Evolutionary conservation across 345 rosid species (phyloP).

Genomic region (Salix exigua): DNA sequence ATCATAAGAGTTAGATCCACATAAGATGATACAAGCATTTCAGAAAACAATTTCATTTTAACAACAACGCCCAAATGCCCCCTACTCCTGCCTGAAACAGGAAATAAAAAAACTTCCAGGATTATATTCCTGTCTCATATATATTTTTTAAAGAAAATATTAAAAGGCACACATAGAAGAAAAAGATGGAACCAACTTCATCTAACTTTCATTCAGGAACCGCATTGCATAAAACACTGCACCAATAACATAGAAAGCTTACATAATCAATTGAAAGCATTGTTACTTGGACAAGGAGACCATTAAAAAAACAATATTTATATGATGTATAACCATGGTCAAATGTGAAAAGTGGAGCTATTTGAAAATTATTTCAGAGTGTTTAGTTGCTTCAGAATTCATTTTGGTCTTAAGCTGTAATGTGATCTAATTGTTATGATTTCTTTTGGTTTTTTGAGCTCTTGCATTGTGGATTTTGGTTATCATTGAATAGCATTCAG

Average conservation of each 20-base stretch:
- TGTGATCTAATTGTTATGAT: not conserved
- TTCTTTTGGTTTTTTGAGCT: not conserved
- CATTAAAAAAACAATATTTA: not conserved
- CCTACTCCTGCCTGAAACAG: not conserved
- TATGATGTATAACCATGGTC: constrained; percentile 3
- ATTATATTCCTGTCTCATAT: not conserved
- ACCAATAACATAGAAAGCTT: not conserved
- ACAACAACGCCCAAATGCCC: not conserved
- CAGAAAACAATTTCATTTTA: not conserved
- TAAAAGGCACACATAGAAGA: not conserved
- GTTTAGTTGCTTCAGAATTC: not conserved
- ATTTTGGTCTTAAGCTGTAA: not conserved
- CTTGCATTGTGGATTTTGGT: not conserved
- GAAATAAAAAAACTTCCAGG: not conserved
- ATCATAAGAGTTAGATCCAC: constrained; percentile 9
- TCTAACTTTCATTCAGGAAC: not conserved
- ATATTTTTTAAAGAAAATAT: not conserved
- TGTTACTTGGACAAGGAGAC: not conserved
- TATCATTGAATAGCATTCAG: not conserved
- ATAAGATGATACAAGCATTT: constrained; percentile 1
- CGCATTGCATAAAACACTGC: not conserved
- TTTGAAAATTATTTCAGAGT: not conserved
- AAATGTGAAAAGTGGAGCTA: not conserved
- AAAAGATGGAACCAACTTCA: not conserved
- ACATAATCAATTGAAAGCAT: constrained; percentile 1